phyloP scores from a whole-genome alignment of 257 asterid species.

The Misopates orontium region DNA sequence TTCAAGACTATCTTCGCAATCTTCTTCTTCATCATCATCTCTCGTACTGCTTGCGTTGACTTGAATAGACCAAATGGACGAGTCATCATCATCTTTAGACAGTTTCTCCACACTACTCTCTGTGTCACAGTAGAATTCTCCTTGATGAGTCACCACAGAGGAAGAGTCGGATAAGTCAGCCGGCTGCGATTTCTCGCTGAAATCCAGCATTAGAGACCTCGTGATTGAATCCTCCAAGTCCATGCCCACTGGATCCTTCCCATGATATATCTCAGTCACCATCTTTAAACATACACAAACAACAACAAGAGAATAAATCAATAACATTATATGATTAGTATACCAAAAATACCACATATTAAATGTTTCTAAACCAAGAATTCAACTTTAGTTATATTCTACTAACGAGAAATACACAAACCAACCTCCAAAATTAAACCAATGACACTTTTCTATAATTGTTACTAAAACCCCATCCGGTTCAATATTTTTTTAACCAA shows the following conservation, averaged over 20 bases:
- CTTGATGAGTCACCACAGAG: constrained; percentile 50
- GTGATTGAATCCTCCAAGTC: constrained; percentile 55
- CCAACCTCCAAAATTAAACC: neutral
- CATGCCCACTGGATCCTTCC: constrained; percentile 33
- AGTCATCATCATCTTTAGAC: constrained; percentile 40
- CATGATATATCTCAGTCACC: constrained; percentile 36
- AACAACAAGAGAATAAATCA: neutral
- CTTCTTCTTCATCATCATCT: constrained; percentile 36
- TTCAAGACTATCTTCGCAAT: constrained; percentile 7
- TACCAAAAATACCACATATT: no score
- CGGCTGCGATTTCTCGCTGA: constrained; percentile 56
- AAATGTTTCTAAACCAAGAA: no score
- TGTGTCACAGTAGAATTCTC: constrained; percentile 10
- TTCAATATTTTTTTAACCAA: no score
- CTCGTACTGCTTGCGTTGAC: constrained; percentile 22
- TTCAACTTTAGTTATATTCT: no score
- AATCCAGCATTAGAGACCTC: constrained; percentile 75
- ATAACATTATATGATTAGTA: neutral
- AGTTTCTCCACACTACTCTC: constrained; percentile 30
- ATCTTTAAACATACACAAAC: constrained; percentile 29
- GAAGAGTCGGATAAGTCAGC: constrained; percentile 44
- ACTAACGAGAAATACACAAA: neutral
- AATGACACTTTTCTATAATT: no score
- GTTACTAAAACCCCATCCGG: no score
- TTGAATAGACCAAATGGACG: constrained; percentile 21